Percentiles rank a stretch among this genome's conserved stretches.
Conservation (phyloP, 306 rosid species). For the Gastrolobium villosum region DNA sequence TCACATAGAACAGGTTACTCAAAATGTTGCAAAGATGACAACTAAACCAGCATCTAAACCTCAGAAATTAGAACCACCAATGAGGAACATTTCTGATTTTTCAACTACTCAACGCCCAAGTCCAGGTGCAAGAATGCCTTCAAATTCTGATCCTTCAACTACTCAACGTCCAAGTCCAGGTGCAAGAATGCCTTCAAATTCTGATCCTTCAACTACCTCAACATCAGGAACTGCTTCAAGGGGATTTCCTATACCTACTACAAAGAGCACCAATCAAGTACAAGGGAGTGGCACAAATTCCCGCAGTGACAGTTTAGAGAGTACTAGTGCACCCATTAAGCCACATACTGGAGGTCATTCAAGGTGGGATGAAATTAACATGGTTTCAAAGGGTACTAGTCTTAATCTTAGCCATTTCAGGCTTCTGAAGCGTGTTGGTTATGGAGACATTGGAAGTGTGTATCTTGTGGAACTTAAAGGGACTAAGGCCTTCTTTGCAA, state of each 20-base stretch:
- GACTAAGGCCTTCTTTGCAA: constrained; percentile 68
- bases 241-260: constrained; percentile 12
- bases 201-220: constrained; percentile 46
- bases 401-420: constrained; percentile 73
- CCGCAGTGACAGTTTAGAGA: constrained; percentile 75
- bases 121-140: constrained; percentile 47
- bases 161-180: constrained; percentile 38
- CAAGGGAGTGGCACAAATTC: constrained; percentile 50
- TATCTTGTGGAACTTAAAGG: constrained; percentile 82
- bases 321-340: constrained; percentile 58
- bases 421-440: constrained; percentile 83
- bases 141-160: constrained; percentile 47
- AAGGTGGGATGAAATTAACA: constrained; percentile 83
- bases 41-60: constrained; percentile 37
- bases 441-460: constrained; percentile 88
- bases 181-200: constrained; percentile 46
- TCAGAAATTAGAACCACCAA: constrained; percentile 35
- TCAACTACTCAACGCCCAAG: neutral
- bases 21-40: constrained; percentile 39
- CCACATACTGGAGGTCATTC: constrained; percentile 93
- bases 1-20: constrained; percentile 35
- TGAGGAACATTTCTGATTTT: constrained; percentile 48
- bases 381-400: constrained; percentile 56
- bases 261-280: constrained; percentile 45
- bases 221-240: neutral